Evolutionary conservation across 2,329 filamentous ascomycete species (phyloP), one percentile per base, ranked within the genome.

Genomic region (Aspergillus sp.): DNA sequence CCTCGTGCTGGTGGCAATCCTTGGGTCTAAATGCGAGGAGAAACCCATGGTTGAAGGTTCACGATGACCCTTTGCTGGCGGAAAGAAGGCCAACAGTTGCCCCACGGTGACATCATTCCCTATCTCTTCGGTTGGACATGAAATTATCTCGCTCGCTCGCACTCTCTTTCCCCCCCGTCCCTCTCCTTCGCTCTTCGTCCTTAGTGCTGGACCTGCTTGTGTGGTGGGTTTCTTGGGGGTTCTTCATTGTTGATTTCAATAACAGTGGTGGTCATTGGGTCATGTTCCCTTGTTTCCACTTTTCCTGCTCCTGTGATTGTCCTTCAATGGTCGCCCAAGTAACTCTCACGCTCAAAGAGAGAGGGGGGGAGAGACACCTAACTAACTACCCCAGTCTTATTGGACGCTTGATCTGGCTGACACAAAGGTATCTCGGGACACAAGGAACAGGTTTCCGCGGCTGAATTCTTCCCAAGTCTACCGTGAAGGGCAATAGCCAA

Each of bases 41-140:
- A 57, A 57, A 42, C 30, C 56, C 56, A 49, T 58, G 56, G 56
- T 58, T 30, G 49, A 44, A 21, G 23, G 30, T 25, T 58, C 19
- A 44, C n/a, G 38, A 19, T 23, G 39, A 25, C 21, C 36, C 42
- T 25, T 57, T 49, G 42, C 27, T 57, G 54, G 54, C 21, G 41
- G 27, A 23, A 30, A 17, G 25, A 36, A 42, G 36, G 19, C 27
- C 30, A 55, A n/a, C 23, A 54, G 23, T 17, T 36, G 41, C 54
- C 42, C 54, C 54, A 57, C 48, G 41, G n/a, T 58, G 56, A 54
- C 55, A 57, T 50, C 48, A 57, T 51, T 32, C 19, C 42, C 30
- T 57, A 19, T 53, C 50, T 23, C 32, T 25, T 23, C 44, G 21
- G 15, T 42, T 38, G 19, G 41, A 21, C 44, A 51, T 41, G 41